These are phyloP conservation scores for Pinus taeda DNA, from an alignment of 75 land plant genomes.

Conservation along the genomic window DNA sequence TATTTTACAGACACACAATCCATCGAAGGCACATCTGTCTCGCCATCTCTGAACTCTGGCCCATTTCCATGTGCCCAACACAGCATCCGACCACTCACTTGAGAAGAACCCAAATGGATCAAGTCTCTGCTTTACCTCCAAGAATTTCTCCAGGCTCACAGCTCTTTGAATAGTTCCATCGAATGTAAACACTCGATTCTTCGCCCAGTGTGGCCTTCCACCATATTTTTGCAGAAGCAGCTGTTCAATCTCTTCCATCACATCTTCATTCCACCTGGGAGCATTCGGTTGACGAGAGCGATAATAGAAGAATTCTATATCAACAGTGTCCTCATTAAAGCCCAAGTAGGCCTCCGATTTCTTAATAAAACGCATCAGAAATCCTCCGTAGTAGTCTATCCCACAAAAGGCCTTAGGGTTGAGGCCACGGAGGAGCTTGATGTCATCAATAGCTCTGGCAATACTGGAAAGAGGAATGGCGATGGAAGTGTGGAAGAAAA, in stretches of 20 bases:
- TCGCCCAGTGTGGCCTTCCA: conserved; percentile 33
- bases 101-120: conserved; percentile 26
- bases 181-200: conserved; percentile 23
- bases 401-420: conserved; percentile 17
- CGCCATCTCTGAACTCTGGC: neutral
- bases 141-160: conserved; percentile 2
- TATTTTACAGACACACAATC: conserved; percentile 24
- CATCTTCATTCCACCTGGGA: conserved; percentile 22
- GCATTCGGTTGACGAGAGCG: conserved; percentile 9
- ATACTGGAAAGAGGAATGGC: conserved; percentile 7
- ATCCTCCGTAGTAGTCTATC: conserved; percentile 19
- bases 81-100: conserved; percentile 30
- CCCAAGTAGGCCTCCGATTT: conserved; percentile 18
- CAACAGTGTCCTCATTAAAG: conserved; percentile 12
- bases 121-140: conserved; percentile 9
- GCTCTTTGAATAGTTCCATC: neutral
- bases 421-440: conserved; percentile 10
- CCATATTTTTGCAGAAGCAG: conserved; percentile 21
- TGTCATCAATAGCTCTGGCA: conserved; percentile 3
- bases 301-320: conserved; percentile 18
- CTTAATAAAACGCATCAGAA: conserved; percentile 11
- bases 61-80: conserved; percentile 7
- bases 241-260: conserved; percentile 31
- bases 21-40: conserved; percentile 39
- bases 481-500: conserved; percentile 20